These are phyloP conservation scores for Saccharomycopsis selenospora DNA, from an alignment of 805 yeast genomes.

Conservation along the genomic window DNA sequence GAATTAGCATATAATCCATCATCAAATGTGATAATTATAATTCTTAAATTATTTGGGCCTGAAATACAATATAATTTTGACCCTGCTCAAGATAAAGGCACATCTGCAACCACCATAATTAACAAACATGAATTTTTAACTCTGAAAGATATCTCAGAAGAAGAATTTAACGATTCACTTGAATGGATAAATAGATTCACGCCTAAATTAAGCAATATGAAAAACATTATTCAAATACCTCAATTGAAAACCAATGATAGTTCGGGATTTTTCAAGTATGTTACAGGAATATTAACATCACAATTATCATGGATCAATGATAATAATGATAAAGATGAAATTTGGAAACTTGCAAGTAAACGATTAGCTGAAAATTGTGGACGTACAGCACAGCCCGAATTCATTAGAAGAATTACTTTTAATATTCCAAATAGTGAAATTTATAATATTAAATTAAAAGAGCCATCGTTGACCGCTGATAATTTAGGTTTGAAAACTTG, in stretches of 20 bases:
- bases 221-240: constrained; percentile 28
- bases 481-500: constrained; percentile 89
- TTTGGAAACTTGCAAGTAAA: constrained; percentile 51
- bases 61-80: constrained; percentile 47
- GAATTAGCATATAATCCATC: constrained; percentile 41
- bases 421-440: background rate
- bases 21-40: constrained; percentile 33
- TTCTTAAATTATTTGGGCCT: constrained; percentile 44
- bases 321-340: constrained; percentile 27
- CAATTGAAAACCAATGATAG: constrained; percentile 24
- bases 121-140: constrained; percentile 19
- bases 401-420: constrained; percentile 51
- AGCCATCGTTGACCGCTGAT: constrained; percentile 83
- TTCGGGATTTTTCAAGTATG: constrained; percentile 36
- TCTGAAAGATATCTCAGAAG: constrained; percentile 28
- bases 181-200: constrained; percentile 37
- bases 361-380: constrained; percentile 80
- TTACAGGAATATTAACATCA: constrained; percentile 44
- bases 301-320: constrained; percentile 41
- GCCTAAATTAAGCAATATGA: constrained; percentile 26
- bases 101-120: background rate
- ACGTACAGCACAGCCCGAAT: constrained; percentile 70
- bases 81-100: background rate
- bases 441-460: constrained; percentile 41
- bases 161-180: constrained; percentile 27